Conservation (phyloP, 225 moss, liverwort and hornwort species). For the Physcomitrium patens region DNA sequence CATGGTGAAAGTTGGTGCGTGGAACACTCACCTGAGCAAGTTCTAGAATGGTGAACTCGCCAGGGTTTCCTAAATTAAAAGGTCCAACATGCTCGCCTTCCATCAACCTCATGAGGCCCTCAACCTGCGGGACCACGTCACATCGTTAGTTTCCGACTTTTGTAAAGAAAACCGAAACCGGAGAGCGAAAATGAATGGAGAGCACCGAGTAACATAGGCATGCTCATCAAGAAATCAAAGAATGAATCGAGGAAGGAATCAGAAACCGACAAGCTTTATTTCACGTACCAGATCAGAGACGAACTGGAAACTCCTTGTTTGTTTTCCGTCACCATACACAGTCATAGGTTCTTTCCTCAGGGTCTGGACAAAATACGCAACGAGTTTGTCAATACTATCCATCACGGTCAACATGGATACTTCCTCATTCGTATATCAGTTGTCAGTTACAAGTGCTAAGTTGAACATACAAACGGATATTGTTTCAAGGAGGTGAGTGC, state of each 20-base stretch:
- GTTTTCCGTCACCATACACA: conserved; percentile 34
- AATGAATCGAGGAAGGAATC: background rate
- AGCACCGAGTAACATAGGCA: background rate
- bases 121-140: conserved; percentile 37
- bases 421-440: too few species aligned
- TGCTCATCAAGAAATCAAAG: background rate
- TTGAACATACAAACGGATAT: too few species aligned
- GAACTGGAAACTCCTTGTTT: conserved; percentile 28
- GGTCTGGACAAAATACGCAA: conserved; percentile 7
- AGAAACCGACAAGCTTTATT: background rate
- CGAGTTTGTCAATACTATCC: too few species aligned
- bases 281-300: conserved; percentile 27
- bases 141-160: background rate
- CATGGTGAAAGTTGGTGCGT: background rate
- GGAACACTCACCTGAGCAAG: conserved; percentile 38
- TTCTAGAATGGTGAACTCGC: conserved; percentile 46
- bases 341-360: conserved; percentile 39
- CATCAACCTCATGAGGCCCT: conserved; percentile 43
- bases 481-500: background rate
- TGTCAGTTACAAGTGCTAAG: too few species aligned
- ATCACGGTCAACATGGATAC: too few species aligned
- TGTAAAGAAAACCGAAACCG: conserved; percentile 1
- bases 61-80: conserved; percentile 46
- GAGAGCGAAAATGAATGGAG: background rate
- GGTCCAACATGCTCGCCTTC: conserved; percentile 50